Evolutionary conservation across 2,329 filamentous ascomycete genomes (phyloP).

Genomic region (Neophaeococcomyces aloes): DNA sequence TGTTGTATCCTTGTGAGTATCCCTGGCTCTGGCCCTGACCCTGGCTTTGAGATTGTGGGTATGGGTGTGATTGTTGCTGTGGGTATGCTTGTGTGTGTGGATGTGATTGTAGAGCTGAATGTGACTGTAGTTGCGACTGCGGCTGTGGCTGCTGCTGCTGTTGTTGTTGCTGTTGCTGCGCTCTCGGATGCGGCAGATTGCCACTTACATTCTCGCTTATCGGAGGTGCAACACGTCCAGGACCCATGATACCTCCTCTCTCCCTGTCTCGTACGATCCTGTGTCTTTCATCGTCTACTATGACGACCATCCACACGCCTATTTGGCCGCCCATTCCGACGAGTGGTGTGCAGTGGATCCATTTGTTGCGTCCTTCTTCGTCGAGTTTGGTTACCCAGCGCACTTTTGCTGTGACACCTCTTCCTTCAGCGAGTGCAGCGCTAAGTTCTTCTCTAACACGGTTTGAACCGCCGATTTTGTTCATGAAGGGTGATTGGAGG

Average conservation of each 20-base stretch:
- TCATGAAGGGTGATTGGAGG: constrained; percentile 46
- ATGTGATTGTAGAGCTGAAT: no score
- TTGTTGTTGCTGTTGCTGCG: no score
- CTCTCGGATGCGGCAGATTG: not conserved
- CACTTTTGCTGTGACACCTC: constrained; percentile 64
- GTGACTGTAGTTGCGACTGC: no score
- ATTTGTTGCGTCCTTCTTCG: constrained; percentile 52
- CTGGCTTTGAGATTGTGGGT: no score
- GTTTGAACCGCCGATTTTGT: constrained; percentile 36
- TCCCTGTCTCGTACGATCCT: not conserved
- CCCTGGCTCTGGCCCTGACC: no score
- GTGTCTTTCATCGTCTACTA: constrained; percentile 53
- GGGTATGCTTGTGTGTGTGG: no score
- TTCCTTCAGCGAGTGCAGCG: constrained; percentile 55
- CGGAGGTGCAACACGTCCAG: constrained; percentile 2
- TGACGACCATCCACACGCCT: constrained; percentile 68
- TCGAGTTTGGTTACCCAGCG: constrained; percentile 52
- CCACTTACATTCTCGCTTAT: not conserved
- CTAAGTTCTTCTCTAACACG: constrained; percentile 45
- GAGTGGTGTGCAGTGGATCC: constrained; percentile 69
- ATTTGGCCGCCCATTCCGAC: constrained; percentile 56
- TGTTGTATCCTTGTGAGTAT: no score
- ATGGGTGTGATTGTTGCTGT: no score
- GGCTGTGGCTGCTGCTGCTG: no score
- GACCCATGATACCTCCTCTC: not conserved